Evolutionary conservation across 2,329 filamentous ascomycete genomes (phyloP), one percentile per base, ranked within the genome.

Genomic region (Alternaria novae-zelandiae): DNA sequence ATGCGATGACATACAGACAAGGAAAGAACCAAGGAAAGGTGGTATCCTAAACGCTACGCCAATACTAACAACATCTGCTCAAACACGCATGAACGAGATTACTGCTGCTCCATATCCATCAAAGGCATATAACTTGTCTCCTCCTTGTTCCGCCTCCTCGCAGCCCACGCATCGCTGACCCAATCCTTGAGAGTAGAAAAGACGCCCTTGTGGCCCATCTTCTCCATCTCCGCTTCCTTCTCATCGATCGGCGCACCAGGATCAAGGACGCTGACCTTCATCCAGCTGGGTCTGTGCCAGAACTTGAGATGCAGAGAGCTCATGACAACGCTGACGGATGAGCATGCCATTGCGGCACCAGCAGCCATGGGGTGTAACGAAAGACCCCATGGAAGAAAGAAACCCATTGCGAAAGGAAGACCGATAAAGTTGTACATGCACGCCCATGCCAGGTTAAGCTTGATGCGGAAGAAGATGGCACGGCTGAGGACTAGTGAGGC

Each of bases 351-450:
- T 54, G 96, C 96, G 4, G 92, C 93, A 20, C 94, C 94, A 1
- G 96, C 96, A 54, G 94, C 94, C 90, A 98, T 95, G 23, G 96
- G 94, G 70, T 97, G 96, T 68, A 98, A 84, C 73, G 94, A 90
- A 64, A 92, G 88, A 30, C 95, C 96, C 69, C 97, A 89, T 1
- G 96, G 95, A 5, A 99, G 84, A 83, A 98, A 96, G 72, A 98
- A 83, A 23, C 96, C 96, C 96, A 98, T 98, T 44, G 96, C 96
- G 73, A 99, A 96, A 3, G 96, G 96, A 13, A 99, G 85, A 2
- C 96, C 96, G 64, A 98, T 83, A 53, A 93, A 67, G 79, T 99
- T 99, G 86, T 99, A 99, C 67, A 93, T 83, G 79, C 94, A 98
- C 0, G 94, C 94, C 92, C 96, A 97, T 3, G 90, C 84, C 3